A percentile compares a stretch with the other conserved stretches of the same genome.
These are phyloP conservation scores for Podila verticillata DNA, from an alignment of 192 early-diverging fungal species.

Conservation along the genomic window DNA sequence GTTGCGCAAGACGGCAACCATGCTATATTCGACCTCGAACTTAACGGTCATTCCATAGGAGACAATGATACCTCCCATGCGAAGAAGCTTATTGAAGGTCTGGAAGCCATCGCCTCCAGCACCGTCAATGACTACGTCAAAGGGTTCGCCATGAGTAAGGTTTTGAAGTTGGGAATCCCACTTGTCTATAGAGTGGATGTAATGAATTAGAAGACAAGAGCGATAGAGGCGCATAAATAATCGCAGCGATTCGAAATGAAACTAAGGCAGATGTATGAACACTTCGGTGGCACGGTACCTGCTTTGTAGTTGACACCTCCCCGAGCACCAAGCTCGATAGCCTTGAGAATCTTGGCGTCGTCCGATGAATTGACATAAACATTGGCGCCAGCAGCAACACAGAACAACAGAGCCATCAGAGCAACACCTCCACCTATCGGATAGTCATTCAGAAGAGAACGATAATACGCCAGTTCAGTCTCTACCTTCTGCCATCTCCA, in stretches of 20 bases:
- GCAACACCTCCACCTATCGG: conserved; percentile 78
- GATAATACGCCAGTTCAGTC: not conserved
- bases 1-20: conserved; percentile 65
- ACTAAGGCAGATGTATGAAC: not conserved
- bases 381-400: too few species aligned
- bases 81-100: conserved; percentile 54
- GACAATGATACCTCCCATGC: conserved; percentile 62
- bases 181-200: too few species aligned
- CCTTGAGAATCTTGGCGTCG: conserved; percentile 68
- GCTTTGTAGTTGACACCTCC: conserved; percentile 79
- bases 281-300: too few species aligned
- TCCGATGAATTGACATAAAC: conserved; percentile 76
- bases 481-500: too few species aligned
- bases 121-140: conserved; percentile 73
- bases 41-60: conserved; percentile 69
- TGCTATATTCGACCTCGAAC: conserved; percentile 50
- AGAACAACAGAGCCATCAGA: conserved; percentile 70
- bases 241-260: not conserved
- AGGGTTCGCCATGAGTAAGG: conserved; percentile 30
- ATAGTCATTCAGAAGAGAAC: too few species aligned
- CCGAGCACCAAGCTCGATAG: conserved; percentile 67
- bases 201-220: too few species aligned
- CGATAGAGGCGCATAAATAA: not conserved
- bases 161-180: conserved; percentile 59
- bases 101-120: conserved; percentile 63